Evolutionary conservation across 2,329 filamentous ascomycete genomes (phyloP).

Genomic region (Septoria petroselini): DNA sequence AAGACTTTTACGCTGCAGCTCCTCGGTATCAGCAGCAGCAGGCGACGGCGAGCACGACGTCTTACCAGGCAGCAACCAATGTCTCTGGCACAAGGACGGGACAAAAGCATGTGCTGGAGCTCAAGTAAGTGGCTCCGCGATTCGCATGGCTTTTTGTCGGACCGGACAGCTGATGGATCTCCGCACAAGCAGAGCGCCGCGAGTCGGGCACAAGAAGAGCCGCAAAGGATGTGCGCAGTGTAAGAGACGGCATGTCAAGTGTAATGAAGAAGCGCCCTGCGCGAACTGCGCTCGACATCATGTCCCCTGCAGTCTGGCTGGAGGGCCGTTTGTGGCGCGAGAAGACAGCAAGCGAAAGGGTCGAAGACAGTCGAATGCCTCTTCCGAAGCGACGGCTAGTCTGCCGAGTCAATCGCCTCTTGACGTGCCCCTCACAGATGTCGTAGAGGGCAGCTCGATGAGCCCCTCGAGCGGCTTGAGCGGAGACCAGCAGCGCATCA

Average conservation of each 20-base stretch:
- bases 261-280: slow-evolving; percentile 35
- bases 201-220: slow-evolving; percentile 34
- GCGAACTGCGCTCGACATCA: slow-evolving; percentile 34
- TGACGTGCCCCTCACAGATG: background rate
- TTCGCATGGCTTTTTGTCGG: no score
- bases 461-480: no score
- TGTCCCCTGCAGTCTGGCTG: slow-evolving; percentile 35
- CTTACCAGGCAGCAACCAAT: background rate
- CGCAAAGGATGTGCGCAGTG: slow-evolving; percentile 36
- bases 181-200: slow-evolving; percentile 30
- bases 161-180: slow-evolving; percentile 12
- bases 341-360: slow-evolving; percentile 29
- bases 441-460: no score
- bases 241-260: slow-evolving; percentile 37
- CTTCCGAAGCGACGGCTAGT: background rate
- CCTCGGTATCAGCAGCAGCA: no score
- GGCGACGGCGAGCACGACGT: background rate
- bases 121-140: no score
- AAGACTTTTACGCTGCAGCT: background rate
- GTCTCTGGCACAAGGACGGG: background rate
- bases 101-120: background rate
- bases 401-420: background rate
- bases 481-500: no score
- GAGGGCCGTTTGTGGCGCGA: slow-evolving; percentile 32
- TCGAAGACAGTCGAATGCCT: background rate